These are phyloP conservation scores for Microcyclospora pomicola DNA, from an alignment of 2,329 filamentous ascomycete genomes.

Conservation along the genomic window DNA sequence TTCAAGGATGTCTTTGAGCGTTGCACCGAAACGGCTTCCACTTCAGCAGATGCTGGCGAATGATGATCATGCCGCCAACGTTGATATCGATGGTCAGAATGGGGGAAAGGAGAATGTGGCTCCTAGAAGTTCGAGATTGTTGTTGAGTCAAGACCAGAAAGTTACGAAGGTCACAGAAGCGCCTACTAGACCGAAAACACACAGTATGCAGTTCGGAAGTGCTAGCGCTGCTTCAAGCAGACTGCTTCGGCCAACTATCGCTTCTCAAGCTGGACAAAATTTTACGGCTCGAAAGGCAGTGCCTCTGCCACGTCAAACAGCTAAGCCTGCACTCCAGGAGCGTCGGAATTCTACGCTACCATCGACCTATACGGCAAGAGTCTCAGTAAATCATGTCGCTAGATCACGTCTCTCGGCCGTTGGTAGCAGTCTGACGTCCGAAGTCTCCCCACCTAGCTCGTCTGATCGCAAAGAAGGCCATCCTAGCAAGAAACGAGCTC, in stretches of 20 bases:
- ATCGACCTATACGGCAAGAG: neutral
- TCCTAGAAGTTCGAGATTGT: conserved; percentile 20
- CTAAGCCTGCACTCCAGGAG: neutral
- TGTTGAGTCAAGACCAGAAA: neutral
- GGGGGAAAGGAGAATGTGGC: conserved; percentile 51
- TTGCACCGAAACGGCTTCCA: conserved; percentile 36
- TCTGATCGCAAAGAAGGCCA: neutral
- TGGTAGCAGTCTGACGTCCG: neutral
- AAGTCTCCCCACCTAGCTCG: neutral
- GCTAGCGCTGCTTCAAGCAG: too few relatives aligned
- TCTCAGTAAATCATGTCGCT: neutral
- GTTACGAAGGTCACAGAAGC: neutral
- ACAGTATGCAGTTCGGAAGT: too few relatives aligned
- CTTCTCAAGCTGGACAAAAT: conserved; percentile 10
- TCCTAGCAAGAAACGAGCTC: neutral
- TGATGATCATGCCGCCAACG: conserved; percentile 24
- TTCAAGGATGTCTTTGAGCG: conserved; percentile 30
- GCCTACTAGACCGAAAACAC: too few relatives aligned
- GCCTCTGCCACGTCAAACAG: conserved; percentile 1
- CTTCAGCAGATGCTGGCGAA: conserved; percentile 27
- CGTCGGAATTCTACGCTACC: neutral
- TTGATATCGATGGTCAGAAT: conserved; percentile 39
- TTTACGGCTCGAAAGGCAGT: conserved; percentile 9
- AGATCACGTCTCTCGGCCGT: neutral
- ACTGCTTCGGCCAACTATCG: conserved; percentile 11